phyloP scores from a whole-genome alignment of 208 protist genomes.

The Crithidia expoeki region DNA sequence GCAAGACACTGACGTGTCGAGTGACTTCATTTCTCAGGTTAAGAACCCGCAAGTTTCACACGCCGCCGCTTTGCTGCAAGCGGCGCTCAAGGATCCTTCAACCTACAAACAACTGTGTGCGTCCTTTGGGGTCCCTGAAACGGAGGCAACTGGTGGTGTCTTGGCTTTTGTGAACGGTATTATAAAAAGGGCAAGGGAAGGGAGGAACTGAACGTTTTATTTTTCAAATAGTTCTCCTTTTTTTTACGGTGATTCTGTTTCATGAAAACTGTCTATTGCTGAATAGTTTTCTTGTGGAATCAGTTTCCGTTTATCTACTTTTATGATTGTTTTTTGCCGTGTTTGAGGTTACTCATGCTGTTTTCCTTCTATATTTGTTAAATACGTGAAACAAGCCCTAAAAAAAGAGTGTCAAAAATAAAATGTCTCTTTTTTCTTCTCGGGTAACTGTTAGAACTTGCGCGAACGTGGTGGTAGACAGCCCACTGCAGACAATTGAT shows the following conservation, averaged over 20 bases:
- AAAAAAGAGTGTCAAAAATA: no score
- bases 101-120: slow-evolving; percentile 58
- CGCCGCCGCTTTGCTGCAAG: slow-evolving; percentile 45
- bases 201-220: slow-evolving; percentile 13
- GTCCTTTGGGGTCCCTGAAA: slow-evolving; percentile 56
- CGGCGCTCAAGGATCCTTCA: slow-evolving; percentile 49
- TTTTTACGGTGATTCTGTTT: no score
- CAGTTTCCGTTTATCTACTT: no score
- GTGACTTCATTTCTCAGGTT: slow-evolving; percentile 62
- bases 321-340: no score
- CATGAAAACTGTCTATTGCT: neutral
- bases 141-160: slow-evolving; percentile 30
- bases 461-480: no score
- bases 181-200: slow-evolving; percentile 44
- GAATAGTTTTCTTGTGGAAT: no score
- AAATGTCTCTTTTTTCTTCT: slow-evolving; percentile 3
- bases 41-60: slow-evolving; percentile 67
- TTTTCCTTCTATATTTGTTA: no score
- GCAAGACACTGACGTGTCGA: slow-evolving; percentile 30
- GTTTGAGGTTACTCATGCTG: no score
- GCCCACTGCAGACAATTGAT: no score
- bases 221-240: no score
- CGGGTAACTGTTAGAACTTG: neutral
- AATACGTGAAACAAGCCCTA: no score
- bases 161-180: slow-evolving; percentile 63